Percentiles rank a stretch among this genome's conserved stretches.
These are phyloP conservation scores for Pseudohalonectria lignicola DNA, from an alignment of 2,329 filamentous ascomycete species.

Conservation along the genomic window DNA sequence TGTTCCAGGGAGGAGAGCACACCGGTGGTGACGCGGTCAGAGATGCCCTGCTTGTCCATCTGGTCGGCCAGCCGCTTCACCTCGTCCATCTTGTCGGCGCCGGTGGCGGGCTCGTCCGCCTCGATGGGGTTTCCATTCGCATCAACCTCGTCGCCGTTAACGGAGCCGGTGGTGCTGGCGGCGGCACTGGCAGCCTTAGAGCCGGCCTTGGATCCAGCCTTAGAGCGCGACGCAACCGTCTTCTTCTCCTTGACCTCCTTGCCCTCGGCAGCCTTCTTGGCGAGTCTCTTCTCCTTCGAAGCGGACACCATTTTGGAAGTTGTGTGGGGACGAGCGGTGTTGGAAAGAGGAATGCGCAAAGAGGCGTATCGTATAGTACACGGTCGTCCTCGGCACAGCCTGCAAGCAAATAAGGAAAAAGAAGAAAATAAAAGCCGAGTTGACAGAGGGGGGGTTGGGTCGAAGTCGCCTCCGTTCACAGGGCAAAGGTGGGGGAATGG, in stretches of 20 bases:
- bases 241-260: conserved; percentile 65
- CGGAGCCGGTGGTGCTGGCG: conserved; percentile 51
- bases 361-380: no score
- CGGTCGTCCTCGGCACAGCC: no score
- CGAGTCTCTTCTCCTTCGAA: conserved; percentile 62
- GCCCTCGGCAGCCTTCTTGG: conserved; percentile 61
- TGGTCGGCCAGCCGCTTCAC: conserved; percentile 84
- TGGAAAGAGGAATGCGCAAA: background rate
- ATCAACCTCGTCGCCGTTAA: conserved; percentile 61
- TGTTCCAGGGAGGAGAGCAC: conserved; percentile 76
- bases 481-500: background rate
- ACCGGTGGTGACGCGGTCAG: conserved; percentile 96
- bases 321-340: background rate
- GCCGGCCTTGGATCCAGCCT: conserved; percentile 57
- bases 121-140: conserved; percentile 45
- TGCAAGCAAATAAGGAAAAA: background rate
- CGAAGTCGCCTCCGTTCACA: background rate
- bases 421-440: background rate
- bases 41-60: conserved; percentile 92
- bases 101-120: conserved; percentile 56
- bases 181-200: conserved; percentile 48
- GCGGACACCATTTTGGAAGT: conserved; percentile 50
- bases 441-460: background rate
- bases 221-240: conserved; percentile 54
- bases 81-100: conserved; percentile 62